These are phyloP conservation scores for Fraxinus albicans DNA, from an alignment of 305 asterid genomes.

Conservation along the genomic window DNA sequence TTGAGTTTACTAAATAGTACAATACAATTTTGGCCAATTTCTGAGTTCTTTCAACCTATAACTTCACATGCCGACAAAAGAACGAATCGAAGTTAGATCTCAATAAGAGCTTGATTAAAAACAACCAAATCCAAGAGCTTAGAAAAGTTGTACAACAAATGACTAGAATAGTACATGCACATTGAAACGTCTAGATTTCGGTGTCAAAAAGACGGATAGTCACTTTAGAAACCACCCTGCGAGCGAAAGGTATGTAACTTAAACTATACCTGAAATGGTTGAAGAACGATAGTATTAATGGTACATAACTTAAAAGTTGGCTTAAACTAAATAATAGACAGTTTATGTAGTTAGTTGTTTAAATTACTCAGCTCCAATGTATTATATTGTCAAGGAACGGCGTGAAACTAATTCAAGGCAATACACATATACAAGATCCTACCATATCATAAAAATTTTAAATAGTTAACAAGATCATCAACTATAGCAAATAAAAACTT, in stretches of 20 bases:
- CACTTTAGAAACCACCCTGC: conserved; percentile 70
- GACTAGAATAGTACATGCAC: conserved; percentile 14
- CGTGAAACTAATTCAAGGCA: not conserved
- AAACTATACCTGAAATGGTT: conserved; percentile 83
- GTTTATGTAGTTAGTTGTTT: not conserved
- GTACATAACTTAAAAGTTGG: not conserved
- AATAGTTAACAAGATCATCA: not conserved
- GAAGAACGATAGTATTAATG: conserved; percentile 5
- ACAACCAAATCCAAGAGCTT: conserved; percentile 12
- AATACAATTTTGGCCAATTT: not conserved
- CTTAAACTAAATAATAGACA: not conserved
- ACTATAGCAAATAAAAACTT: not conserved
- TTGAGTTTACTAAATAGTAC: not conserved
- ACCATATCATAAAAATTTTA: not conserved
- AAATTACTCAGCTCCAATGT: not conserved
- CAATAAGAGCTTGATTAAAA: conserved; percentile 2
- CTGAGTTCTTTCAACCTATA: not conserved
- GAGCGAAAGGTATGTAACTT: conserved; percentile 92
- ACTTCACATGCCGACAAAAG: conserved; percentile 7
- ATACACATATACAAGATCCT: not conserved
- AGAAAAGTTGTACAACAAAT: conserved; percentile 4
- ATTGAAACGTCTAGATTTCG: conserved; percentile 52
- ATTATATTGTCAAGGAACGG: not conserved
- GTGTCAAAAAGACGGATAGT: conserved; percentile 89
- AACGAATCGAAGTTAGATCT: conserved; percentile 18